Percentiles rank a stretch among this genome's conserved stretches.
Evolutionary conservation across 2,329 filamentous ascomycete genomes (phyloP).

Genomic region (Fonsecaea multimorphosa): DNA sequence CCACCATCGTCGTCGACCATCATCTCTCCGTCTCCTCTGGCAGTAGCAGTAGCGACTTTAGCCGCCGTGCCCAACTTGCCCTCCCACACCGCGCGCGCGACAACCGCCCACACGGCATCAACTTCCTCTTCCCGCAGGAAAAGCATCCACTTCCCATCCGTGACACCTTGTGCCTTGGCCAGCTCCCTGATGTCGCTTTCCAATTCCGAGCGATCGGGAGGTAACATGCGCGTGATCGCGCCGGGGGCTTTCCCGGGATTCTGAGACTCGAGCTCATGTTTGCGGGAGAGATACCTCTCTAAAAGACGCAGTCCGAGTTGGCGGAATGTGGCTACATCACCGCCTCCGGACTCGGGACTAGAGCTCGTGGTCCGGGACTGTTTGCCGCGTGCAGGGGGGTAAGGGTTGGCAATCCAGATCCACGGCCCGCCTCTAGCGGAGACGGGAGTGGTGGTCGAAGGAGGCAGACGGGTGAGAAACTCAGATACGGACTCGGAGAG

Average conservation of each 20-base stretch:
- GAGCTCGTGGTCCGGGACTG: conserved; percentile 40
- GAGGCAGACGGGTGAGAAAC: conserved; percentile 73
- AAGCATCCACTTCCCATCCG: conserved; percentile 71
- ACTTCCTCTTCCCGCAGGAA: conserved; percentile 64
- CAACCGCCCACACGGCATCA: conserved; percentile 67
- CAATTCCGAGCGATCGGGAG: conserved; percentile 51
- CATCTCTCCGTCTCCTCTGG: conserved; percentile 49
- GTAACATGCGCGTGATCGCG: conserved; percentile 47
- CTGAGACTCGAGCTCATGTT: conserved; percentile 52
- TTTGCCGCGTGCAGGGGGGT: conserved; percentile 41
- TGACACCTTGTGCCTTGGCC: conserved; percentile 56
- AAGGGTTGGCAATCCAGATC: conserved; percentile 76
- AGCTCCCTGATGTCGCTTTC: conserved; percentile 64
- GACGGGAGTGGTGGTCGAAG: conserved; percentile 62
- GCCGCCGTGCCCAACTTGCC: conserved; percentile 74
- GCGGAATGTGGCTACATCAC: conserved; percentile 58
- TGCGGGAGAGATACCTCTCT: conserved; percentile 53
- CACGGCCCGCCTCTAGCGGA: conserved; percentile 59
- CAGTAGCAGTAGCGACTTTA: conserved; percentile 72
- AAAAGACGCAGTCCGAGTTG: conserved; percentile 63
- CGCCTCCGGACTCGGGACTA: conserved; percentile 46
- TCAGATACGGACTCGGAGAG: conserved; percentile 66
- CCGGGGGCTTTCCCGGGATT: conserved; percentile 41
- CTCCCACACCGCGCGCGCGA: conserved; percentile 70
- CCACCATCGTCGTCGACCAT: conserved; percentile 27